Evolutionary conservation across 345 rosid genomes (phyloP).

Genomic region (Luvunga scandens): DNA sequence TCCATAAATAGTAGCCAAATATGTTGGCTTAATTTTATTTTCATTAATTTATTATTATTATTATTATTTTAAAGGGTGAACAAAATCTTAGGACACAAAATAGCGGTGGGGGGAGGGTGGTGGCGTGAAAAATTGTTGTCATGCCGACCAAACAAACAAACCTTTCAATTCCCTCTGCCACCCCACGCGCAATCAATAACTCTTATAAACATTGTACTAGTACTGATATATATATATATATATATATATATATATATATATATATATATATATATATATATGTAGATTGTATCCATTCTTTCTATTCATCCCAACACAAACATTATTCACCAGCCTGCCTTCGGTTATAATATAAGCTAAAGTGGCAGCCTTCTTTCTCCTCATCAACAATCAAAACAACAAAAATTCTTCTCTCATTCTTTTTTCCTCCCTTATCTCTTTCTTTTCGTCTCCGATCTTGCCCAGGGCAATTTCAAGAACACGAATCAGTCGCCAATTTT

Average conservation of each 20-base stretch:
- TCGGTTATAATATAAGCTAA: not conserved
- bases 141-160: conserved; percentile 89
- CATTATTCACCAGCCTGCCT: conserved; percentile 9
- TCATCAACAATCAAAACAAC: not conserved
- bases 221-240: conserved; percentile 16
- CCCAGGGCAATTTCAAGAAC: not conserved
- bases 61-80: conserved; percentile 4
- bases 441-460: not conserved
- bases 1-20: no score
- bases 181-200: conserved; percentile 94
- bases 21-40: no score
- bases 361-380: not conserved
- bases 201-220: conserved; percentile 3
- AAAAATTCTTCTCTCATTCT: not conserved
- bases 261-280: conserved; percentile 28
- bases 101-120: conserved; percentile 56
- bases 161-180: conserved; percentile 49
- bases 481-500: not conserved
- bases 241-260: conserved; percentile 25
- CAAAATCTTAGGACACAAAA: conserved; percentile 53
- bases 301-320: conserved; percentile 5
- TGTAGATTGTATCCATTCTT: conserved; percentile 16
- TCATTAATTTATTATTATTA: no score
- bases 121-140: conserved; percentile 63
- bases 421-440: conserved; percentile 3